Evolutionary conservation across 352 stramenopile genomes (phyloP).

Genomic region (Pythium apleroticum): DNA sequence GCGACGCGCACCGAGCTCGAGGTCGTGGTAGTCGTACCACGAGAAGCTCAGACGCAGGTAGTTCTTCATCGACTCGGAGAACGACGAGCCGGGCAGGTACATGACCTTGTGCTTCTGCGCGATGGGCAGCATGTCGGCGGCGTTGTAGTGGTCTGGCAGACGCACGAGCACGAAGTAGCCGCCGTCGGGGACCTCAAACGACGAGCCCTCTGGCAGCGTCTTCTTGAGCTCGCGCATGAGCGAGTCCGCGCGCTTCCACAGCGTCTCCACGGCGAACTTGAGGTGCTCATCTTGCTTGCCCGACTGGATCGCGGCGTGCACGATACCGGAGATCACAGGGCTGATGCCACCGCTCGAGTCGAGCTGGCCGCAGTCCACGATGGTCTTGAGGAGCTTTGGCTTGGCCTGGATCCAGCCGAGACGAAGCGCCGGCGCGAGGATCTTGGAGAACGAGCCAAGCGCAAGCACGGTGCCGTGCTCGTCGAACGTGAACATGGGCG

Average conservation of each 20-base stretch:
- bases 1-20: slow-evolving; percentile 72
- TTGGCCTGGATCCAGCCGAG: slow-evolving; percentile 88
- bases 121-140: slow-evolving; percentile 69
- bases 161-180: slow-evolving; percentile 90
- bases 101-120: slow-evolving; percentile 88
- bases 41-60: slow-evolving; percentile 86
- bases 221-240: slow-evolving; percentile 78
- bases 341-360: slow-evolving; percentile 93
- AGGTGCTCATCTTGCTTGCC: slow-evolving; percentile 77
- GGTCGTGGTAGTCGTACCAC: slow-evolving; percentile 82
- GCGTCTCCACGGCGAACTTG: slow-evolving; percentile 66
- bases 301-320: slow-evolving; percentile 69
- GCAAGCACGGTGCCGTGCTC: slow-evolving; percentile 80
- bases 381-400: slow-evolving; percentile 64
- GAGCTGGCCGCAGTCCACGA: slow-evolving; percentile 87
- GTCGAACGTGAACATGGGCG: slow-evolving; percentile 86
- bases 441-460: slow-evolving; percentile 95
- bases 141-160: slow-evolving; percentile 75
- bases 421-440: slow-evolving; percentile 90
- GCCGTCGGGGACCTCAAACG: slow-evolving; percentile 79
- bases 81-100: slow-evolving; percentile 81
- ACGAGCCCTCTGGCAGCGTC: slow-evolving; percentile 49
- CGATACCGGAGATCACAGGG: slow-evolving; percentile 89
- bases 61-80: slow-evolving; percentile 87
- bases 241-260: slow-evolving; percentile 72